A percentile compares a stretch with the other conserved stretches of the same genome.
Evolutionary conservation across 768 basidiomycete species (phyloP).

Genomic region (Scleroderma citrinum): DNA sequence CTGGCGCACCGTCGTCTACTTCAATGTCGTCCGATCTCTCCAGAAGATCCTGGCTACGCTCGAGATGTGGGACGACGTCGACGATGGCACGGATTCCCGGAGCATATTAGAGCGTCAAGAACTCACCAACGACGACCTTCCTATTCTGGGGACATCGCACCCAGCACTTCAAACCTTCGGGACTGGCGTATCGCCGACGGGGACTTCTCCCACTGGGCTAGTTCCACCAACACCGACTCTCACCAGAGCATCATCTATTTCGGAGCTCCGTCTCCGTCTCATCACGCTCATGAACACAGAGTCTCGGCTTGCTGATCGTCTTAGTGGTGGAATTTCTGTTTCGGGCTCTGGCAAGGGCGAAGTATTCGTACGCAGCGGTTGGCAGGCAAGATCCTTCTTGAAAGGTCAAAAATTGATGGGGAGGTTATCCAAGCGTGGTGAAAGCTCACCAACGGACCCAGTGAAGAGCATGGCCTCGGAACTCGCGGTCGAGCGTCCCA

Average conservation of each 20-base stretch:
- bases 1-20: conserved; percentile 71
- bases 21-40: conserved; percentile 68
- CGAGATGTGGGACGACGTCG: conserved; percentile 55
- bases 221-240: conserved; percentile 15
- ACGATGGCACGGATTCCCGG: conserved; percentile 44
- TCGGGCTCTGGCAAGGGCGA: conserved; percentile 73
- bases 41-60: conserved; percentile 62
- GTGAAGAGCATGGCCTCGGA: conserved; percentile 18
- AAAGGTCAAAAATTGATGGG: conserved; percentile 35
- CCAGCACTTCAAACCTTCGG: conserved; percentile 9
- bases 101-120: conserved; percentile 29
- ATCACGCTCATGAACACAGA: conserved; percentile 58
- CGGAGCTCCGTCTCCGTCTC: conserved; percentile 53
- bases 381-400: conserved; percentile 68
- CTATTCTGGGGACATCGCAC: conserved; percentile 11
- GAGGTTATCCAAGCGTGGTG: conserved; percentile 22
- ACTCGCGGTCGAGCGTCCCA: conserved; percentile 22
- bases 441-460: conserved; percentile 2
- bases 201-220: conserved; percentile 8
- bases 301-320: conserved; percentile 56
- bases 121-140: conserved; percentile 19
- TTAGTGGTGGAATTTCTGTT: conserved; percentile 68
- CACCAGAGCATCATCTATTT: conserved; percentile 32
- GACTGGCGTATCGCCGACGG: conserved; percentile 2
- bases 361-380: conserved; percentile 73